phyloP scores from a whole-genome alignment of 1,284 basidiomycete species.

The Leccinum ambiguum region DNA sequence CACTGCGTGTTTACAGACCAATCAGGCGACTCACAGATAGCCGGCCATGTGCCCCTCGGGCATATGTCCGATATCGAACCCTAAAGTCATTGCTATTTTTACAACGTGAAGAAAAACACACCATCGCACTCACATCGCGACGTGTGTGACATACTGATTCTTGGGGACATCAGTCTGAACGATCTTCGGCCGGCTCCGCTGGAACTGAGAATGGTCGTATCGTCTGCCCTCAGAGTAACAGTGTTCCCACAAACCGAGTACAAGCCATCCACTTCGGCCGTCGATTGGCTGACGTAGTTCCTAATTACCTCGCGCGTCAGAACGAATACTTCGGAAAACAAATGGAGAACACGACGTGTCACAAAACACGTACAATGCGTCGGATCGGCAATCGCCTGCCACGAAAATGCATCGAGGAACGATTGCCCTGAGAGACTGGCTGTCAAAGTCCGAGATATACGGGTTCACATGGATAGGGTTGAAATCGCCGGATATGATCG shows the following conservation, averaged over 20 bases:
- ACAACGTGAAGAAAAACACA: not conserved
- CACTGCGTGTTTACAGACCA: not conserved
- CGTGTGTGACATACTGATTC: slow-evolving; percentile 32
- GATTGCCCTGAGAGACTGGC: too few species aligned
- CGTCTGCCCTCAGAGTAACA: slow-evolving; percentile 42
- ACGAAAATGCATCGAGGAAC: too few species aligned
- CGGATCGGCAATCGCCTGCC: too few species aligned
- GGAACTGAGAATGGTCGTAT: slow-evolving; percentile 31
- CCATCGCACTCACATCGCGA: slow-evolving; percentile 32
- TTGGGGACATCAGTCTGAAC: slow-evolving; percentile 35
- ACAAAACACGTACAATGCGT: too few species aligned
- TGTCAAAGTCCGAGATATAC: slow-evolving; percentile 90
- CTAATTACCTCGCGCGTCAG: slow-evolving; percentile 29
- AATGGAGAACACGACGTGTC: too few species aligned
- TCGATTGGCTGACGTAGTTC: slow-evolving; percentile 49
- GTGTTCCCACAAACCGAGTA: slow-evolving; percentile 44
- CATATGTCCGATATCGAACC: slow-evolving; percentile 38
- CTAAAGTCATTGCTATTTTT: slow-evolving; percentile 16
- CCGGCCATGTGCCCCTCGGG: slow-evolving; percentile 41
- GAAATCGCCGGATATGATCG: slow-evolving; percentile 95
- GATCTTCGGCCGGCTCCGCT: slow-evolving; percentile 36
- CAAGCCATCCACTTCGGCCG: slow-evolving; percentile 44
- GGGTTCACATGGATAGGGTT: slow-evolving; percentile 99
- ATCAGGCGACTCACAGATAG: slow-evolving; percentile 27
- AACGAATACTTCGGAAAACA: not conserved